Evolutionary conservation across 345 rosid genomes (phyloP), one percentile per base, ranked within the genome.

Genomic region (Sonneratia alba): DNA sequence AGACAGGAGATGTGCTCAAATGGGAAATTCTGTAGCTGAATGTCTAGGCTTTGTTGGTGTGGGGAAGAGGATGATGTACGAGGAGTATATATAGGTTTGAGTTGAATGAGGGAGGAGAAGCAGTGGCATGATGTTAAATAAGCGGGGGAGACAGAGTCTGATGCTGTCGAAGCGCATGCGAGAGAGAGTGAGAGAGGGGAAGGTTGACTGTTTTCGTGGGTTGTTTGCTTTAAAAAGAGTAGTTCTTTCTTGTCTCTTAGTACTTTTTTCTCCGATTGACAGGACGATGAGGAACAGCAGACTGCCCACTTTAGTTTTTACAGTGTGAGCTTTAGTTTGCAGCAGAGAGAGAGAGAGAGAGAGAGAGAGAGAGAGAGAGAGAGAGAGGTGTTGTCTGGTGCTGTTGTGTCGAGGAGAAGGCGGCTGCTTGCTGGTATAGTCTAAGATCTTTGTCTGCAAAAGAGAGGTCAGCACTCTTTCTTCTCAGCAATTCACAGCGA

Each of bases 111-210:
- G 51, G 9, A 47, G 51, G 15, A 47, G 51, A 3, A 21, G 22
- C 6, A 18, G 59, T 53, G 59, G 59, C 22, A 18, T 53, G 59
- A 53, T 53, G n/a, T 24, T 53, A 53, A 53, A 53, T 53, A 53
- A 53, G 59, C 22, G 2, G 18, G 59, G 59, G 59, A 14, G 59
- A 53, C 59, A 53, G 6, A 53, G 59, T 53, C 59, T 53, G 59
- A 53, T 53, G 59, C 22, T 53, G 59, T 53, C 59, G 59, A 53
- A 53, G 59, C 59, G 59, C 59, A 53, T 53, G 59, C 59, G 59
- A 18, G 15, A 19, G 59, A 53, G 51, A 10, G 51, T 9, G 51
- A 47, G 51, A 47, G 51, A 13, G 51, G 15, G 2, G 51, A 47
- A 47, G 51, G 51, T 53, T 53, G 66, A 62, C 27, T 2, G 37